These are phyloP conservation scores for Erysimum cheiranthoides DNA, from an alignment of 345 rosid species.

Conservation along the genomic window DNA sequence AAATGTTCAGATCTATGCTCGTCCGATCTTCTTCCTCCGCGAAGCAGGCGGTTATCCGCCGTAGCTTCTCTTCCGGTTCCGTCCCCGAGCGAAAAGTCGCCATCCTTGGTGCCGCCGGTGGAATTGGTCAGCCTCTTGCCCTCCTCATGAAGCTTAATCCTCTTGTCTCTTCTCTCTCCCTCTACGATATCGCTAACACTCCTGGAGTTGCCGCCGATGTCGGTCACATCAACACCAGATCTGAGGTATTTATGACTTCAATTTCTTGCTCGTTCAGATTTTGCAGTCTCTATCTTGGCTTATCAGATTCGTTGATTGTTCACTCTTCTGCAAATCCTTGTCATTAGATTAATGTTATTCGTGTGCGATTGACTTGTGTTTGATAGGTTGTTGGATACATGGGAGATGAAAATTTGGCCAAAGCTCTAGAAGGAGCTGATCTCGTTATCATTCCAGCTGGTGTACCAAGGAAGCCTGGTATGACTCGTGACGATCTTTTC, in stretches of 20 bases:
- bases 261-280: background rate
- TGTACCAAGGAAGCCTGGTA: conserved; percentile 80
- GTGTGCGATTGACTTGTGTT: background rate
- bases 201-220: conserved; percentile 87
- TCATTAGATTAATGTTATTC: background rate
- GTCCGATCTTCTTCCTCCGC: conserved; percentile 48
- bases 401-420: conserved; percentile 51
- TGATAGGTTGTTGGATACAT: conserved; percentile 50
- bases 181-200: conserved; percentile 74
- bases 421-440: conserved; percentile 65
- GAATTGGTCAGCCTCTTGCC: conserved; percentile 81
- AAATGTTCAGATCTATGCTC: conserved; percentile 56
- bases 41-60: conserved; percentile 54
- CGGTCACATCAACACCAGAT: conserved; percentile 77
- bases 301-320: background rate
- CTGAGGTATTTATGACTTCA: conserved; percentile 52
- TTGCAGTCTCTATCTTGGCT: background rate
- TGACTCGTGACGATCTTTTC: conserved; percentile 81
- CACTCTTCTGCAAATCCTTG: background rate
- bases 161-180: conserved; percentile 71
- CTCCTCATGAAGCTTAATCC: conserved; percentile 84
- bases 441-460: conserved; percentile 75
- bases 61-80: conserved; percentile 63
- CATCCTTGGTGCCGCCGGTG: conserved; percentile 85
- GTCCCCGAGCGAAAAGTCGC: conserved; percentile 77